A percentile compares a stretch with the other conserved stretches of the same genome.
phyloP scores from a whole-genome alignment of 108 stramenopile species.

The Poteriospumella lacustris region DNA sequence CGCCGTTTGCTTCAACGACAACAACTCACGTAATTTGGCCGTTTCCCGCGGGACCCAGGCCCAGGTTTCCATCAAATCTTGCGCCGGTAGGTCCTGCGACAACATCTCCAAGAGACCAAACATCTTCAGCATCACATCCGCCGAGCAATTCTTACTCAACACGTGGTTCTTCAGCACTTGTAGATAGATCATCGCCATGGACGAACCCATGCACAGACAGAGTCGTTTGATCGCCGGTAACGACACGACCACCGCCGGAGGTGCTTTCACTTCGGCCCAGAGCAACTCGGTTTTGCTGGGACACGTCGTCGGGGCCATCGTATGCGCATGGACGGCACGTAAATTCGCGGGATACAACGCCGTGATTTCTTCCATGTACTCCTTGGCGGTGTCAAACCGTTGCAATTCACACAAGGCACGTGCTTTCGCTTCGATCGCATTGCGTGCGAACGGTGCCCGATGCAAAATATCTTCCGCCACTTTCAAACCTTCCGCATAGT shows the following conservation, averaged over 20 bases:
- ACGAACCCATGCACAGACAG: neutral
- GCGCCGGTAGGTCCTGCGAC: neutral
- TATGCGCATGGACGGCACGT: neutral
- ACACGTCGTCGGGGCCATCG: neutral
- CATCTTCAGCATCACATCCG: constrained; percentile 8
- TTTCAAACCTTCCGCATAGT: constrained; percentile 11
- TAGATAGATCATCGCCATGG: neutral
- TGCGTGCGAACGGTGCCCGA: neutral
- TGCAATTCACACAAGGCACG: constrained; percentile 10
- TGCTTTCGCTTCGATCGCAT: neutral
- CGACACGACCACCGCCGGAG: too few species aligned
- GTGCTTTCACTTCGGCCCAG: neutral
- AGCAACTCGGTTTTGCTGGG: neutral
- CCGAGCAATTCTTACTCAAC: neutral
- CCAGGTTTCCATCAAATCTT: neutral
- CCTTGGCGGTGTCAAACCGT: neutral
- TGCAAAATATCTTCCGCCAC: neutral
- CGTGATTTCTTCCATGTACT: neutral
- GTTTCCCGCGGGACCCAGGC: neutral
- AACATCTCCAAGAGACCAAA: neutral
- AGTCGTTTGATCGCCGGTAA: too few species aligned
- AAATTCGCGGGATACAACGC: neutral
- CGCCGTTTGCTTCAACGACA: neutral
- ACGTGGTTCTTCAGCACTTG: neutral
- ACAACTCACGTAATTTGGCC: neutral